phyloP scores from a whole-genome alignment of 495 filamentous ascomycete genomes.

The Lophiotrema nucula region DNA sequence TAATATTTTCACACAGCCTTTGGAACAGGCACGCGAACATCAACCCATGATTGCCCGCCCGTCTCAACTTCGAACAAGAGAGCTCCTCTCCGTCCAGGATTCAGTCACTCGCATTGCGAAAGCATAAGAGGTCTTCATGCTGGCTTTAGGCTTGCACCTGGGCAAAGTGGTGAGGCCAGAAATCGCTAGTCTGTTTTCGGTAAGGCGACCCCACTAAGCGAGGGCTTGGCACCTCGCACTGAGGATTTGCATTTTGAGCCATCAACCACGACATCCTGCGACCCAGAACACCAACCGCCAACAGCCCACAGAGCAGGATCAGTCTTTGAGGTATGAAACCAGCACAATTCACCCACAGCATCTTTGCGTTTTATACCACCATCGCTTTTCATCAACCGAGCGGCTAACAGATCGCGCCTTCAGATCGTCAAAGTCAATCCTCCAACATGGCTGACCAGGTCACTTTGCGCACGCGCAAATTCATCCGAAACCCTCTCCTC shows the following conservation, averaged over 20 bases:
- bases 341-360: background rate
- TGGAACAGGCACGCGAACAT: too few species aligned
- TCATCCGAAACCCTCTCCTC: conserved; percentile 99
- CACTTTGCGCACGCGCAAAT: conserved; percentile 99
- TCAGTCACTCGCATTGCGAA: too few species aligned
- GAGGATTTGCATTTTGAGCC: too few species aligned
- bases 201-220: conserved; percentile 1
- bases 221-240: too few species aligned
- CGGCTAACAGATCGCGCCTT: background rate
- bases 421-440: conserved; percentile 8
- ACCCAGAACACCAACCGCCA: conserved; percentile 10
- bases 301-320: conserved; percentile 22
- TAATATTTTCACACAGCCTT: too few species aligned
- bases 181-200: too few species aligned
- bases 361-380: background rate
- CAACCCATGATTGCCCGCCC: too few species aligned
- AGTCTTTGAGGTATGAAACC: background rate
- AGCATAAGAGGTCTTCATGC: too few species aligned
- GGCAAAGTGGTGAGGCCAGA: too few species aligned
- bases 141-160: too few species aligned
- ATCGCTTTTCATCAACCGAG: background rate
- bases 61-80: too few species aligned
- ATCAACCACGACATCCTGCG: conserved; percentile 24
- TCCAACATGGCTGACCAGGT: conserved; percentile 89
- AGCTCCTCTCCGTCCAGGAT: too few species aligned